Evolutionary conservation across 768 basidiomycete genomes (phyloP).

Genomic region (Tulasnella sp.): DNA sequence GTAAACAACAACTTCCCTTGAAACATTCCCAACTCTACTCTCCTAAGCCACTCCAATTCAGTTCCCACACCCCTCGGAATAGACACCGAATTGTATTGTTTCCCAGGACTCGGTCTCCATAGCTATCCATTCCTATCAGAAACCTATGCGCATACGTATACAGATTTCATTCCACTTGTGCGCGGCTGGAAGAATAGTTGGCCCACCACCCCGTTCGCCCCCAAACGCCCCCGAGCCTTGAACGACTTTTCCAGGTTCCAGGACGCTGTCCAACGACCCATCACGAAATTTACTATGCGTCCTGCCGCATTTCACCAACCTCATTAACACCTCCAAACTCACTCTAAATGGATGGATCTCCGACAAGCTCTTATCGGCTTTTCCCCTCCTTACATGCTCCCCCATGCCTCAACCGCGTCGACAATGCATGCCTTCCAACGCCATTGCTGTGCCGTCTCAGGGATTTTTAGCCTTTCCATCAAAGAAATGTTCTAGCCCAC

Average conservation of each 20-base stretch:
- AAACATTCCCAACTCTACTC: neutral
- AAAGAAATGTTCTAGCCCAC: neutral
- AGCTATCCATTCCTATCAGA: neutral
- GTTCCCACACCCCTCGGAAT: neutral
- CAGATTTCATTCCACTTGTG: neutral
- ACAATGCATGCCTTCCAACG: constrained; percentile 2
- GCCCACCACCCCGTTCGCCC: neutral
- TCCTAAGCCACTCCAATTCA: neutral
- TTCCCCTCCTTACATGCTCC: neutral
- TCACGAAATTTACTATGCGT: neutral
- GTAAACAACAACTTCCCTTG: neutral
- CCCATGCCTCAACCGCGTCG: constrained; percentile 12
- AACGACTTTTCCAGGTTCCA: neutral
- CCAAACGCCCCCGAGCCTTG: neutral
- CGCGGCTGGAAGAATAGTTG: neutral
- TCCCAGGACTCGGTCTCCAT: constrained; percentile 1
- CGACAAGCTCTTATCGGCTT: constrained; percentile 4
- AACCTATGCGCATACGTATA: neutral
- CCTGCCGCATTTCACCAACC: neutral
- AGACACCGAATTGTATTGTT: neutral
- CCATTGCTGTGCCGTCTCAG: constrained; percentile 14
- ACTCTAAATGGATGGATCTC: neutral
- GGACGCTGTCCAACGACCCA: neutral
- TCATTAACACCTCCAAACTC: neutral
- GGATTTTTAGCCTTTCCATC: constrained; percentile 13